These are phyloP conservation scores for Barnettozyma hawaiiensis DNA, from an alignment of 1,139 yeast species.

Conservation along the genomic window DNA sequence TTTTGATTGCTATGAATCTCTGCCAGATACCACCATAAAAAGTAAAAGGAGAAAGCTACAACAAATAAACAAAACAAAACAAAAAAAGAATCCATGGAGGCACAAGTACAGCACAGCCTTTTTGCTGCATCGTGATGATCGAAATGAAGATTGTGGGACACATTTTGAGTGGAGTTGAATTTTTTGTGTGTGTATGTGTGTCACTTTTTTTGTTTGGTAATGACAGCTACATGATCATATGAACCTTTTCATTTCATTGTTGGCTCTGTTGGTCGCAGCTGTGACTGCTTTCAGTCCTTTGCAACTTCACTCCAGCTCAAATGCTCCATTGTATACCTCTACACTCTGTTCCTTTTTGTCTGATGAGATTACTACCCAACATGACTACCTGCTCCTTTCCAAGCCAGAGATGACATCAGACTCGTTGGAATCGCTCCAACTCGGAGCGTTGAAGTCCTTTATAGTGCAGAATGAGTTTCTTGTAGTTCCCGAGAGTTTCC, in stretches of 20 bases:
- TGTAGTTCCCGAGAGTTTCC: constrained; percentile 26
- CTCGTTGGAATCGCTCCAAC: constrained; percentile 18
- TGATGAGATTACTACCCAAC: constrained; percentile 3
- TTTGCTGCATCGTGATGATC: no score
- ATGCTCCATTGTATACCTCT: not conserved
- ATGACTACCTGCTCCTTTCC: constrained; percentile 19
- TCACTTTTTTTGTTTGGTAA: not conserved
- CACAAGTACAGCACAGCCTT: no score
- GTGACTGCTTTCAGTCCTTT: not conserved
- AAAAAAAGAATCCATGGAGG: no score
- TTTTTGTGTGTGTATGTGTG: not conserved
- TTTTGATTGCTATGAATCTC: no score
- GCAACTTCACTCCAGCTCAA: not conserved
- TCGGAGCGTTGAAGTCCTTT: constrained; percentile 11
- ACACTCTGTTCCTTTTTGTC: constrained; percentile 1
- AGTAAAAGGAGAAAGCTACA: no score
- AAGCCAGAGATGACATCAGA: constrained; percentile 17
- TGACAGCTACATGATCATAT: not conserved
- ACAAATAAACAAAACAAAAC: no score
- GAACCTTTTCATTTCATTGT: not conserved
- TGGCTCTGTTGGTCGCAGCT: not conserved
- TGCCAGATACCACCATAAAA: no score
- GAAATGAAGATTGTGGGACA: not conserved
- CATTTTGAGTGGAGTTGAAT: not conserved
- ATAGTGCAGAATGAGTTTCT: constrained; percentile 12